Evolutionary conservation across 2,329 filamentous ascomycete species (phyloP).

Genomic region (Xylaria sp.): DNA sequence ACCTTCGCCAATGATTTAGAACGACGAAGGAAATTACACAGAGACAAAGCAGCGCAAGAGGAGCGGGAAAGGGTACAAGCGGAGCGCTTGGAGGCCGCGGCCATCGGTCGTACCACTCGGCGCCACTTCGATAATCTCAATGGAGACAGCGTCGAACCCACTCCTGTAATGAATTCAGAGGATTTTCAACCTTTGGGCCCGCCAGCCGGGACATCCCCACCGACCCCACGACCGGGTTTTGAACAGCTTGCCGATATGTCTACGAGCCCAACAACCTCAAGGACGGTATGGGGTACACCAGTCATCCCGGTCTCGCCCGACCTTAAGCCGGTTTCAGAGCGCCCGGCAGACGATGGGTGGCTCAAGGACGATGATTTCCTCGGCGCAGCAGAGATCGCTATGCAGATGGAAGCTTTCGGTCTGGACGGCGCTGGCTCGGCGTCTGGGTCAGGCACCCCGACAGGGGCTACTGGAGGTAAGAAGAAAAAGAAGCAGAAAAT

Average conservation of each 20-base stretch:
- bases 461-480: slow-evolving; percentile 55
- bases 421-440: slow-evolving; percentile 47
- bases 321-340: slow-evolving; percentile 54
- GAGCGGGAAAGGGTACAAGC: slow-evolving; percentile 86
- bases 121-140: slow-evolving; percentile 52
- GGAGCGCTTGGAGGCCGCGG: slow-evolving; percentile 80
- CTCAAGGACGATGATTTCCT: slow-evolving; percentile 82
- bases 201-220: slow-evolving; percentile 62
- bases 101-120: slow-evolving; percentile 65
- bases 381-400: slow-evolving; percentile 65
- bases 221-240: slow-evolving; percentile 69
- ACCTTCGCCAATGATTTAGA: slow-evolving; percentile 82
- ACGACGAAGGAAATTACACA: slow-evolving; percentile 77
- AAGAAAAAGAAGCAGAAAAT: slow-evolving; percentile 80
- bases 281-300: slow-evolving; percentile 93
- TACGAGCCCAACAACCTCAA: slow-evolving; percentile 78
- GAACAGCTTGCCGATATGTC: slow-evolving; percentile 79
- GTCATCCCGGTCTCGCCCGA: slow-evolving; percentile 71
- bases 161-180: slow-evolving; percentile 60
- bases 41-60: slow-evolving; percentile 85
- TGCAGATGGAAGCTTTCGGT: slow-evolving; percentile 67
- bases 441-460: slow-evolving; percentile 27
- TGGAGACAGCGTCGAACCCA: slow-evolving; percentile 54
- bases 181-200: slow-evolving; percentile 73
- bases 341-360: slow-evolving; percentile 80